phyloP scores from a whole-genome alignment of 2,329 filamentous ascomycete species.

The Colletotrichum sublineola region DNA sequence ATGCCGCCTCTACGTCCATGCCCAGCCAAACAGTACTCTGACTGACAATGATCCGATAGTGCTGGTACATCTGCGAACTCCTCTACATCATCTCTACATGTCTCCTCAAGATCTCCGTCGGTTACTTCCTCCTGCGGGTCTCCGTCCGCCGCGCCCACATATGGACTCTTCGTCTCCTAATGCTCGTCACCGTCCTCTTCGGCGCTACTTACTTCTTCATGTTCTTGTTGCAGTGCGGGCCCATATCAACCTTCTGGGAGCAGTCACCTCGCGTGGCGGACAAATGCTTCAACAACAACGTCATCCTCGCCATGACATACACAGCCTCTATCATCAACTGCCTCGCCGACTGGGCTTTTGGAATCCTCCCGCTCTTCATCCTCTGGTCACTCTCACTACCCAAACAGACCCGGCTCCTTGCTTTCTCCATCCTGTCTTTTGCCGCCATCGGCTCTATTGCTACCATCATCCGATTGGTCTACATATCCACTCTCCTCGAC shows the following conservation, averaged over 20 bases:
- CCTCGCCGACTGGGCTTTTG: slow-evolving; percentile 56
- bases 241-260: slow-evolving; percentile 56
- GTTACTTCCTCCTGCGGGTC: slow-evolving; percentile 58
- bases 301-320: slow-evolving; percentile 51
- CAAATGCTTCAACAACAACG: slow-evolving; percentile 48
- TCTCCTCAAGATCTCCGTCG: slow-evolving; percentile 57
- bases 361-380: slow-evolving; percentile 55
- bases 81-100: slow-evolving; percentile 54
- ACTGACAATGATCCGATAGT: slow-evolving; percentile 44
- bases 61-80: slow-evolving; percentile 58
- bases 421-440: slow-evolving; percentile 50
- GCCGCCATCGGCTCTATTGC: slow-evolving; percentile 53
- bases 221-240: slow-evolving; percentile 56
- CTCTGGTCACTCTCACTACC: slow-evolving; percentile 59
- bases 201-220: slow-evolving; percentile 58
- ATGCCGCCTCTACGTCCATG: no score
- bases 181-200: slow-evolving; percentile 52
- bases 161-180: slow-evolving; percentile 53
- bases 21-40: neutral
- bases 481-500: slow-evolving; percentile 53
- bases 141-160: slow-evolving; percentile 51
- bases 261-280: slow-evolving; percentile 47
- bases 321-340: slow-evolving; percentile 56
- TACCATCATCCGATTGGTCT: slow-evolving; percentile 59
- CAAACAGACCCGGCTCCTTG: slow-evolving; percentile 53